Evolutionary conservation across 78 protist species (phyloP), one percentile per base, ranked within the genome.

Genomic region (Diacronema lutheri): DNA sequence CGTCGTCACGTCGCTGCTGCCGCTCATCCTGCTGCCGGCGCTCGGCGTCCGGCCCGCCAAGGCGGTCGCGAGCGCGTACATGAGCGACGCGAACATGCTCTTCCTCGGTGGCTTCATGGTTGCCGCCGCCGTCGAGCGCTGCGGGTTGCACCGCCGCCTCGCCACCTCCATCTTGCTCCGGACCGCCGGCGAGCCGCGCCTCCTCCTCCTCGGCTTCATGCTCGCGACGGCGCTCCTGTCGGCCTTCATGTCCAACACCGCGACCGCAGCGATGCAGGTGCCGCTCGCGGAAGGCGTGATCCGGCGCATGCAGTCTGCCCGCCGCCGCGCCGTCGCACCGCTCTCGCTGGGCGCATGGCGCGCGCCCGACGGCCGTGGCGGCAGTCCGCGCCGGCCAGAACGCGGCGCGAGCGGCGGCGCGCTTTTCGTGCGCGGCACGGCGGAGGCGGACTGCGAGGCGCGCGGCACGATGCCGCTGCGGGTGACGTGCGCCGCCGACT

Each of bases 141-240:
- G 64, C 26, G 19, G 23, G 7, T 35, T 57, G 57, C 85, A 81
- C 41, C 19, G 31, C 20, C 66, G 85, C 21, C 35, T 62, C 58
- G 85, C 69, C 16, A n/a, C 40, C 20, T 0, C 5, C 33, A 29
- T 33, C 35, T 37, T 62, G 29, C 12, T 37, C 23, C 72, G 26
- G 29, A 46, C 25, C 7, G 80, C 26, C 10, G 19, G 44, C 29
- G 20, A 64, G 44, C 85, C 85, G 7, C 20, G 21, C 21, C 35
- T 31, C 33, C 41, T 81, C 11, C 60, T 81, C 13, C 69, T 81
- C 31, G 85, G 85, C 41, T 81, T 81, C 85, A 41, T 65, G 73
- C 0, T 10, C 56, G 0, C 74, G 14, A 62, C 85, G 10, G 66
- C 69, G 35, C 41, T 81, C 61, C 73, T 81, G 31, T 81, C 85